Evolutionary conservation across 2,329 filamentous ascomycete species (phyloP).

Genomic region (Venturia aucupariae): DNA sequence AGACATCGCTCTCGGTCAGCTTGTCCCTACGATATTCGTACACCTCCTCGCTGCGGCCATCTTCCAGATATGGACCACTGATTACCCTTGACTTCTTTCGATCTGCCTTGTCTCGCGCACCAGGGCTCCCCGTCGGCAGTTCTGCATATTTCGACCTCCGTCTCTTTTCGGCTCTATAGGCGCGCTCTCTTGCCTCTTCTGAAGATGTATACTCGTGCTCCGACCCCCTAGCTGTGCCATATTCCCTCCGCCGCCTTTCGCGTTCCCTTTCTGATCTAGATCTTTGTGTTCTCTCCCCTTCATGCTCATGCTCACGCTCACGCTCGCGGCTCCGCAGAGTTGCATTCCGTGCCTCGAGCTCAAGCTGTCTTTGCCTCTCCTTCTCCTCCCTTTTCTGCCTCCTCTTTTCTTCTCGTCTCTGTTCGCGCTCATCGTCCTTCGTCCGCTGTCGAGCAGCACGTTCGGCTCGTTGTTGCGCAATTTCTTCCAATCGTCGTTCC

Average conservation of each 20-base stretch:
- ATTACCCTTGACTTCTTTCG: constrained; percentile 32
- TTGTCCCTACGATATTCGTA: constrained; percentile 34
- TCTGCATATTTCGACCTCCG: constrained; percentile 12
- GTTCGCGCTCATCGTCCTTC: constrained; percentile 28
- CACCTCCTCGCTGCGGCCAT: constrained; percentile 31
- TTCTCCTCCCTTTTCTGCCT: constrained; percentile 29
- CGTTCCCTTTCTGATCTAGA: constrained; percentile 3
- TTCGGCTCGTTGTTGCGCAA: constrained; percentile 19
- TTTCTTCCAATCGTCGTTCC: constrained; percentile 20
- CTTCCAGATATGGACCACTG: constrained; percentile 39
- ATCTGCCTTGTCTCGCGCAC: neutral
- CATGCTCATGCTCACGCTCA: constrained; percentile 29
- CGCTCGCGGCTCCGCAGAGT: constrained; percentile 19
- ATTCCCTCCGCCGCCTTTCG: constrained; percentile 24
- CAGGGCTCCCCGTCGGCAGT: constrained; percentile 19
- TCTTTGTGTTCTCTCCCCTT: constrained; percentile 29
- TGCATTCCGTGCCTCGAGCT: constrained; percentile 13
- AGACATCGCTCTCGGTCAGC: constrained; percentile 26
- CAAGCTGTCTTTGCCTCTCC: constrained; percentile 21
- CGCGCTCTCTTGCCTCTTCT: constrained; percentile 1
- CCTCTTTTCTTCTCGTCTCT: constrained; percentile 31
- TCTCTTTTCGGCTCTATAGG: neutral
- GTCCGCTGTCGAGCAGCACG: constrained; percentile 21
- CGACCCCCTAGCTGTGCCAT: constrained; percentile 19
- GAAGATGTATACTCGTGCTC: constrained; percentile 18